These are phyloP conservation scores for Ascosphaera apis DNA, from an alignment of 2,329 filamentous ascomycete genomes.

Conservation along the genomic window DNA sequence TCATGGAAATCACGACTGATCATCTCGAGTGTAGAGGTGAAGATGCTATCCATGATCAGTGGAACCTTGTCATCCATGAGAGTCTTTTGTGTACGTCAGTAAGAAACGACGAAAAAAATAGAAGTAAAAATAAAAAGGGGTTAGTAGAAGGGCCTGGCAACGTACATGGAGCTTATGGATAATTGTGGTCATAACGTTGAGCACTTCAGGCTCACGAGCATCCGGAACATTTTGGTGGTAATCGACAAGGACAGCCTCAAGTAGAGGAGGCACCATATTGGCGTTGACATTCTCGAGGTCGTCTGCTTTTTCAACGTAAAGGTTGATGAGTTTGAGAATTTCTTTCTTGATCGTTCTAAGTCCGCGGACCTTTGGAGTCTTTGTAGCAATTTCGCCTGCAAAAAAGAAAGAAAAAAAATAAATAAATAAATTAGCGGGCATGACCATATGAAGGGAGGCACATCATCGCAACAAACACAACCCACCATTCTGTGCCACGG, in stretches of 20 bases:
- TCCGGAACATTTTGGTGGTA: slow-evolving; percentile 95
- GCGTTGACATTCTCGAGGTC: slow-evolving; percentile 80
- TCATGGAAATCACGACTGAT: slow-evolving; percentile 99
- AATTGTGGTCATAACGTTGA: slow-evolving; percentile 94
- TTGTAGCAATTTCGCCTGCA: slow-evolving; percentile 70
- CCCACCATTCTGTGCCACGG: slow-evolving; percentile 62
- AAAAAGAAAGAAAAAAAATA: slow-evolving; percentile 5
- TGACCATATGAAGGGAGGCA: neutral
- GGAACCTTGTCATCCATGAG: slow-evolving; percentile 98
- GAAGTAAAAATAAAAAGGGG: slow-evolving; percentile 5
- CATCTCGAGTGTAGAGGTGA: slow-evolving; percentile 97
- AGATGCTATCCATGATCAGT: slow-evolving; percentile 93
- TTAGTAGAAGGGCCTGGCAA: slow-evolving; percentile 26
- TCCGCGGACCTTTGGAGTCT: slow-evolving; percentile 90
- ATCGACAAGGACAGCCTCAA: slow-evolving; percentile 83
- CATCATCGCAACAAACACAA: slow-evolving; percentile 1
- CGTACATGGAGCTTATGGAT: slow-evolving; percentile 89
- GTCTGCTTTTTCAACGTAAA: slow-evolving; percentile 93
- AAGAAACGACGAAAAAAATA: slow-evolving; percentile 3
- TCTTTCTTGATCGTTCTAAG: slow-evolving; percentile 98
- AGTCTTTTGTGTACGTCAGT: slow-evolving; percentile 30
- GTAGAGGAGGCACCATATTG: slow-evolving; percentile 84
- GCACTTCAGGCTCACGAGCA: slow-evolving; percentile 82
- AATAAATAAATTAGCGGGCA: slow-evolving; percentile 1
- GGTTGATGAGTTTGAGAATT: slow-evolving; percentile 93